Evolutionary conservation across 495 filamentous ascomycete genomes (phyloP).

Genomic region (Penicillium flavigenum): DNA sequence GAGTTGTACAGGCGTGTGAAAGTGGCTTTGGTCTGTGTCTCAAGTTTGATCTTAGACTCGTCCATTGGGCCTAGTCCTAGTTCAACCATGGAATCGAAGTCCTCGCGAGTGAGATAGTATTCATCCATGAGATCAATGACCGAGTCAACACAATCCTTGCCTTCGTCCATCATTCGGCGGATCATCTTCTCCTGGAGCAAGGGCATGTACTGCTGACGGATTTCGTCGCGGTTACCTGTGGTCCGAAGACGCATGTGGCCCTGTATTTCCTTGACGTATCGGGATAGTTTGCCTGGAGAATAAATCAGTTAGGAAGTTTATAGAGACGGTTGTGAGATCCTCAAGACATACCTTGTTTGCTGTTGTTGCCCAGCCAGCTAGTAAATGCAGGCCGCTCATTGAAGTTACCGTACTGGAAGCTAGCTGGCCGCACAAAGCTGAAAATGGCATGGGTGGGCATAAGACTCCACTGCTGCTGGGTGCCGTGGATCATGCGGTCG

Average conservation of each 20-base stretch:
- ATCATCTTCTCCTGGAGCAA: constrained; percentile 82
- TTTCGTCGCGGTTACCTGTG: constrained; percentile 90
- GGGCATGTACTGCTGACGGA: constrained; percentile 91
- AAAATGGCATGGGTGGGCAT: constrained; percentile 98
- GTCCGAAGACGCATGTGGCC: constrained; percentile 92
- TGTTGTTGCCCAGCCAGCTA: constrained; percentile 91
- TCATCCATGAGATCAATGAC: constrained; percentile 91
- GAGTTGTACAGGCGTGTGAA: constrained; percentile 92
- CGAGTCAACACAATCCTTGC: constrained; percentile 71
- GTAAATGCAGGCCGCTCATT: constrained; percentile 67
- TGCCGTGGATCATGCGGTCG: constrained; percentile 96
- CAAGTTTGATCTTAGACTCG: constrained; percentile 70
- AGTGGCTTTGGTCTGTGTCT: constrained; percentile 77
- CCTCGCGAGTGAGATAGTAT: constrained; percentile 94
- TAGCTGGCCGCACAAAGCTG: constrained; percentile 90
- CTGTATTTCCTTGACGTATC: constrained; percentile 91
- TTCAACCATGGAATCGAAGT: constrained; percentile 90
- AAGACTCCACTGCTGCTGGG: constrained; percentile 95
- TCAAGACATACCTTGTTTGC: constrained; percentile 63
- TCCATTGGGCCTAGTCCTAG: constrained; percentile 84
- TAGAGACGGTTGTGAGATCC: background rate
- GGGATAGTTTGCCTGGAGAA: constrained; percentile 66
- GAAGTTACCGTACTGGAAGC: constrained; percentile 78
- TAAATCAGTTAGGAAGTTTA: constrained; percentile 18
- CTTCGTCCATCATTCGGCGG: constrained; percentile 64